Evolutionary conservation across 179 eudicot species (phyloP).

Genomic region (Pouteria campechiana): DNA sequence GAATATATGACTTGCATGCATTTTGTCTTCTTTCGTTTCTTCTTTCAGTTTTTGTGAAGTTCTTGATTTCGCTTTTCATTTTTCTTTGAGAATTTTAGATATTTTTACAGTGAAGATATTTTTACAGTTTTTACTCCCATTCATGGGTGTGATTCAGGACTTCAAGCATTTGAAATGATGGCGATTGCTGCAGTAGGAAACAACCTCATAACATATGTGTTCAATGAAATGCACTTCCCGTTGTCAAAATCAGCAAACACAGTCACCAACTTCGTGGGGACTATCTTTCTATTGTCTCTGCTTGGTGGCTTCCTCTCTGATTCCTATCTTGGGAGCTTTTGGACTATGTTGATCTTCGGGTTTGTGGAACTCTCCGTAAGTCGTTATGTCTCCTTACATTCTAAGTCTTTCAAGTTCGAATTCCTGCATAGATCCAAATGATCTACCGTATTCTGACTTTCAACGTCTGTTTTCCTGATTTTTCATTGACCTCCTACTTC

Average conservation of each 20-base stretch:
- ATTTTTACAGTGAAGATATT: too few relatives aligned
- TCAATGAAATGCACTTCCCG: constrained; percentile 87
- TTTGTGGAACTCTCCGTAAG: constrained; percentile 74
- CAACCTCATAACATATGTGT: constrained; percentile 83
- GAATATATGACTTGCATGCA: too few relatives aligned
- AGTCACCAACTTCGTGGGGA: constrained; percentile 86
- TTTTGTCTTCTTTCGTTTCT: too few relatives aligned
- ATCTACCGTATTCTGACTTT: too few relatives aligned
- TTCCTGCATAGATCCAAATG: too few relatives aligned
- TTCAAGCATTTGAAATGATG: constrained; percentile 93
- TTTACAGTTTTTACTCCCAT: neutral
- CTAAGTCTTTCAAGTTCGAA: too few relatives aligned
- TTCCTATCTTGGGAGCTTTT: constrained; percentile 80
- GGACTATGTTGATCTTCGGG: constrained; percentile 90
- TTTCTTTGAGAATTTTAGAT: neutral
- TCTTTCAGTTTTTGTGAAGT: too few relatives aligned
- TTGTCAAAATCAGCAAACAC: constrained; percentile 77
- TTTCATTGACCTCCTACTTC: too few relatives aligned
- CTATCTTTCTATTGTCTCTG: constrained; percentile 74
- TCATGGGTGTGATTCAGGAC: constrained; percentile 44
- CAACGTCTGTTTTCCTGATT: too few relatives aligned
- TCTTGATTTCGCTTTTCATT: too few relatives aligned
- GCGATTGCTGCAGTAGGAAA: constrained; percentile 98
- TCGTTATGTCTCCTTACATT: neutral
- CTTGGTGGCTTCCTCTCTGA: constrained; percentile 90